Base-by-base conservation (phyloP, 768 basidiomycete species). In the Hypsizygus marmoreus region DNA sequence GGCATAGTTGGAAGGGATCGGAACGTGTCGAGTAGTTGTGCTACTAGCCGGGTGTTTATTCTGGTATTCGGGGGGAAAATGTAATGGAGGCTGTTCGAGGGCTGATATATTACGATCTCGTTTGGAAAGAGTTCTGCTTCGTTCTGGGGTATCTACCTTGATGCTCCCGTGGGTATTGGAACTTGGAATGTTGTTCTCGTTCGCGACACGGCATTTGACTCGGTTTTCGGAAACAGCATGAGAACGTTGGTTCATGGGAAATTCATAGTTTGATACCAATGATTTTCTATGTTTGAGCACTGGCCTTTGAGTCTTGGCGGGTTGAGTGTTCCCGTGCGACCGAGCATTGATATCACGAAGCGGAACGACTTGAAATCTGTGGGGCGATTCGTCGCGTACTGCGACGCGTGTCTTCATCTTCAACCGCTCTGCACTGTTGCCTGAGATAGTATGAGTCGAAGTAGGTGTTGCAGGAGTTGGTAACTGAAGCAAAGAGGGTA, bases 321-420 rank as follows among this genome's bases (percentile, higher is more conserved):
- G 20, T n/a, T 30, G 22, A 10, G 31, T 48, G 20, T 37, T 14
- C 10, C 30, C 42, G 16, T 41, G 35, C 29, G 43, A 40, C 29
- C 54, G 46, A 45, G 57, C 60, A 38, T 53, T 47, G 22, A 59
- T 66, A 30, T 75, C 70, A 43, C 67, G 66, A 24, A 74, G 63
- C 11, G 72, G 69, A 23, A 75, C 59, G 14, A 75, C 62, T 48
- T 74, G 73, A 43, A 75, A 74, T 16, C 71, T 64, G 39, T 75
- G 74, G 19, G 72, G 70, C 3, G 61, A 68, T 45, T 64, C 65
- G 47, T 75, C 72, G 13, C 72, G 72, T 24, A 75, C 68, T 31
- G 73, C 70, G 31, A 76, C 64, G 17, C 71, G 67, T 19, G 74
- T 74, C 58, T 70, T 70, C 74, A 74, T 75, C 36, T 60, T 73